Evolutionary conservation across 1,284 basidiomycete genomes (phyloP).

Genomic region (Schizophyllum commune): DNA sequence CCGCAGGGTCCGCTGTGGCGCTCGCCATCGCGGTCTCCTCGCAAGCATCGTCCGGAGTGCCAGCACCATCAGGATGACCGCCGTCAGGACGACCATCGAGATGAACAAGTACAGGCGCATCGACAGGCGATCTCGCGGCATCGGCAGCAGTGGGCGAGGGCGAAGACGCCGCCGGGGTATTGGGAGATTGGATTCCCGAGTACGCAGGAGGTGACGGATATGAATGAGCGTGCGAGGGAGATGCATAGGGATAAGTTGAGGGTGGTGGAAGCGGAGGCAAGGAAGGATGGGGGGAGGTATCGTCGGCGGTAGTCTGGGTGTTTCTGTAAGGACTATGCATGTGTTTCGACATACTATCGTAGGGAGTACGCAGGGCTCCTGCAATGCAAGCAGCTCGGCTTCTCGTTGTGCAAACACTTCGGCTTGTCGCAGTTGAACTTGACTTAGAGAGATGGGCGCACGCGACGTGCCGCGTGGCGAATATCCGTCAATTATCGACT

Average conservation of each 20-base stretch:
- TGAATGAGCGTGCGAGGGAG: slow-evolving; percentile 65
- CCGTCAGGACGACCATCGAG: slow-evolving; percentile 3
- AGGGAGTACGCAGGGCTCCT: no score
- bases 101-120: slow-evolving; percentile 39
- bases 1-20: slow-evolving; percentile 65
- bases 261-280: slow-evolving; percentile 48
- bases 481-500: no score
- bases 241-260: slow-evolving; percentile 60
- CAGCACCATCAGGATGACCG: slow-evolving; percentile 10
- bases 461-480: no score
- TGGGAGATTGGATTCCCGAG: slow-evolving; percentile 86
- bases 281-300: background rate
- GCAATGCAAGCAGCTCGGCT: no score
- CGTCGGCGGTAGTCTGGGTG: background rate
- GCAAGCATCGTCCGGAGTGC: slow-evolving; percentile 17
- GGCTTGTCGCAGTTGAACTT: no score
- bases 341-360: no score
- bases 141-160: slow-evolving; percentile 61
- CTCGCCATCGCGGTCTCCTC: slow-evolving; percentile 38
- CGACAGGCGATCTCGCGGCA: slow-evolving; percentile 76
- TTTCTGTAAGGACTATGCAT: no score
- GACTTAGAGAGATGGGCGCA: no score
- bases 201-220: slow-evolving; percentile 70
- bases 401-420: no score
- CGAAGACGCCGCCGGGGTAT: slow-evolving; percentile 77